Evolutionary conservation across 257 asterid species (phyloP), one percentile per base, ranked within the genome.

Genomic region (Sherardia arvensis): DNA sequence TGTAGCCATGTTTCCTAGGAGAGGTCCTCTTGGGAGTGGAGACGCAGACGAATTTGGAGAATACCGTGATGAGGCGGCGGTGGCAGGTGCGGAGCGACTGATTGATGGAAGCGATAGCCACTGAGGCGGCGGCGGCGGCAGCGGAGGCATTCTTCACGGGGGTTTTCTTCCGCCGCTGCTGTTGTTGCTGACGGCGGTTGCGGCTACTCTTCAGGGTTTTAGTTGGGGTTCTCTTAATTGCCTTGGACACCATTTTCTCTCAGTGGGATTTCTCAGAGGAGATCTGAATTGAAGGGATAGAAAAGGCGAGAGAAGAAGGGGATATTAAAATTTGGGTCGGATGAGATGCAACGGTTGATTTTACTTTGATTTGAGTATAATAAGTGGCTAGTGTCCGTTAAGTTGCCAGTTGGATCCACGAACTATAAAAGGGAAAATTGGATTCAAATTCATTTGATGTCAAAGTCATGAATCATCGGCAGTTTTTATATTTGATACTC

Each of bases 51-150:
- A 89, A 76, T 30, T 79, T 85, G 0, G 86, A 59, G 76, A 92
- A 87, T 53, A 92, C 78, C 76, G 85, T 89, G 89, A 84, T 73
- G 48, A 92, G 83, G 69, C 96, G 96, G 64, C 91, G 90, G 69
- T 83, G 97, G 82, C 97, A 87, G 53, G 85, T 78, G 79, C 77
- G 77, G 73, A 86, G 65, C 27, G 95, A 86, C 29, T 80, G 83
- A 72, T 84, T 86, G 71, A 86, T 76, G 66, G 95, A 83, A 22
- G 96, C 85, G 53, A 86, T 85, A 58, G 84, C 87, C 43, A 61
- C 69, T 49, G 91, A 72, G 67, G 87, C 69, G 69, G 89, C 61
- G 38, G 88, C 23, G 49, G 87, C 66, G 67, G 89, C 55, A 29
- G 88, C 15, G 45, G 89, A 61, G 73, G 83, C 81, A 68, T 74